Percentiles rank a stretch among this genome's conserved stretches.
Conservation (phyloP, 495 filamentous ascomycete genomes). For the Symbiotaphrina buchneri region DNA sequence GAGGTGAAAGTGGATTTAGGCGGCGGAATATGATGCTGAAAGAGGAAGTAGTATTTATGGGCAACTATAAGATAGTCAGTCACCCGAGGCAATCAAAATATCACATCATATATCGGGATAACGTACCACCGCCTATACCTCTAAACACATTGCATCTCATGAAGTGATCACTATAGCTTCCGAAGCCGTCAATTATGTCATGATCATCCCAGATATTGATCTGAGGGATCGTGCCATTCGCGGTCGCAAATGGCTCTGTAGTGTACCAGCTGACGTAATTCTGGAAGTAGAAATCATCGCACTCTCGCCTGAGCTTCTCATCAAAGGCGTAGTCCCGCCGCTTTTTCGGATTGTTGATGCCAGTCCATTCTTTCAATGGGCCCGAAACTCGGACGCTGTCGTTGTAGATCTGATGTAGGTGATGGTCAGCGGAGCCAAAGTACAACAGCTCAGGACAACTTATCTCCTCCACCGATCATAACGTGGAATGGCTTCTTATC, state of each 20-base stretch:
- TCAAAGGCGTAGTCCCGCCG: conserved; percentile 55
- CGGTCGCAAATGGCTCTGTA: conserved; percentile 58
- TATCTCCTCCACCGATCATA: conserved; percentile 92
- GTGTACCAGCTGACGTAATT: conserved; percentile 83
- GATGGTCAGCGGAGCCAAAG: too few species aligned
- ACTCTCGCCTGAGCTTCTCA: conserved; percentile 46
- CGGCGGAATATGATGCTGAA: conserved; percentile 79
- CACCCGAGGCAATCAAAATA: conserved; percentile 1
- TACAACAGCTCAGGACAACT: too few species aligned
- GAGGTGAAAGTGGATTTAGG: conserved; percentile 68
- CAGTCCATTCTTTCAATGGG: conserved; percentile 59
- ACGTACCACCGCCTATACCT: conserved; percentile 57
- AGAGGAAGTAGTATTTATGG: conserved; percentile 81
- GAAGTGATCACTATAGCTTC: conserved; percentile 79
- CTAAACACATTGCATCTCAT: conserved; percentile 84
- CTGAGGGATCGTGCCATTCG: conserved; percentile 75
- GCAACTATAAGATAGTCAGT: too few species aligned
- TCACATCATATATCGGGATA: conserved; percentile 9
- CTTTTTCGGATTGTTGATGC: conserved; percentile 63
- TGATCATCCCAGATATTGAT: conserved; percentile 94
- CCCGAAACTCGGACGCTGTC: conserved; percentile 70
- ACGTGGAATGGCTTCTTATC: conserved; percentile 62
- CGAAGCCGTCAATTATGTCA: conserved; percentile 82
- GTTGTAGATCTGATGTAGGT: conserved; percentile 91
- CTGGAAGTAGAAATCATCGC: conserved; percentile 73